phyloP scores from a whole-genome alignment of 257 asterid genomes.

The Paraleonurus japonicus region DNA sequence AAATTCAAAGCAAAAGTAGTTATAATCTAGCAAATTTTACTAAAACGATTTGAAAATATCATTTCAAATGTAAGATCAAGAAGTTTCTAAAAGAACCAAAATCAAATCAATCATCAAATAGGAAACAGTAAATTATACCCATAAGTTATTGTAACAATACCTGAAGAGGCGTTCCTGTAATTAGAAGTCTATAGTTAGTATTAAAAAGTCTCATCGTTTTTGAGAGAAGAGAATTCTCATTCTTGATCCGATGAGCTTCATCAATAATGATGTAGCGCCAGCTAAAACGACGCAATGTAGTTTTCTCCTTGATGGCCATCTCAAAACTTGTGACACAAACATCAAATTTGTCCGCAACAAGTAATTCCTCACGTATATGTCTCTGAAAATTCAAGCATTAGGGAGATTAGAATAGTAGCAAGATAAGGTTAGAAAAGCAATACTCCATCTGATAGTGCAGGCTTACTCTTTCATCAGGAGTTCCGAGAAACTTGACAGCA shows the following conservation, averaged over 20 bases:
- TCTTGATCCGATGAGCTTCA: conserved; percentile 98
- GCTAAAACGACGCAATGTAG: conserved; percentile 78
- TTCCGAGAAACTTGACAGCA: conserved; percentile 94
- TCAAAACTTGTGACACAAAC: conserved; percentile 98
- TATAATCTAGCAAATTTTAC: background rate
- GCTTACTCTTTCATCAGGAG: conserved; percentile 98
- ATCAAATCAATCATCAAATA: background rate
- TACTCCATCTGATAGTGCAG: conserved; percentile 3
- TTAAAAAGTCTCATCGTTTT: conserved; percentile 92
- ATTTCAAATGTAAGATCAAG: background rate
- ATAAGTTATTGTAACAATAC: conserved; percentile 33
- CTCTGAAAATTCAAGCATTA: conserved; percentile 46
- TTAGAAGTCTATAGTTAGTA: conserved; percentile 88
- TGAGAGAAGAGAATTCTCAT: conserved; percentile 92
- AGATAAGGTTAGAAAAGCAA: conserved; percentile 8
- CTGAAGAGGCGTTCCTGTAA: conserved; percentile 99
- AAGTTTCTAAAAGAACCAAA: background rate
- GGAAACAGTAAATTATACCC: background rate
- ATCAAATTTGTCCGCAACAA: conserved; percentile 97
- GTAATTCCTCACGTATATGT: conserved; percentile 86
- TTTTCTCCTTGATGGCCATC: conserved; percentile 96
- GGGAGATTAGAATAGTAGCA: conserved; percentile 14
- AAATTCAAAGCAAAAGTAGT: background rate
- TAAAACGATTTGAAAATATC: background rate
- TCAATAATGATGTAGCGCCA: conserved; percentile 99